Base-by-base conservation (phyloP, 768 basidiomycete species). In the Pleurotus tuoliensis region DNA sequence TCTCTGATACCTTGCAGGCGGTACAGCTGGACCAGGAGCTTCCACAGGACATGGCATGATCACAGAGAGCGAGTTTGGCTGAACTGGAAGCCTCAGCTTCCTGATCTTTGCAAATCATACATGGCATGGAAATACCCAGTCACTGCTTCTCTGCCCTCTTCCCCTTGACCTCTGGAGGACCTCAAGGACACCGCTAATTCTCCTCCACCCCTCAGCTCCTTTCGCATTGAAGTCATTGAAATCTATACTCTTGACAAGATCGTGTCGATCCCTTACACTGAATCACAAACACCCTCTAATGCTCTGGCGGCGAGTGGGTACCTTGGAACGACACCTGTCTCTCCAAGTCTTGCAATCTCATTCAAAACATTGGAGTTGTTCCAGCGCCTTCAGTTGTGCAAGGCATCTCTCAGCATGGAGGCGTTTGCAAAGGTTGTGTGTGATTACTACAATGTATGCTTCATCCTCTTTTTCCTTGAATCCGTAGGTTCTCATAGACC, bases 361-460 rank as follows among this genome's bases (percentile, higher is more conserved):
- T 24, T 68, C 11, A 59, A 58, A 38, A 64, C 63, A 5, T 61
- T 68, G n/a, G 64, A 68, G 50, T 49, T 67, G n/a, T 67, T 59
- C 47, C 55, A 54, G 25, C 37, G 54, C 9, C 57, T 66, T 15
- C 54, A 51, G 12, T 37, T 62, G 13, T 40, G 25, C 9, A 58
- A 63, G 40, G 55, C 61, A 0, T 66, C 60, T 3, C 59, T 69
- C 55, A 65, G 69, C 52, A 30, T 67, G 9, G 61, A 70, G 49
- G 61, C 58, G 0, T 68, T 66, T 54, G 56, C 61, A 13, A 63
- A 66, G 47, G 58, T 61, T 5, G 20, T 71, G 1, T 71, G 66
- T 56, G 60, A 67, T 56, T 46, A 59, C 9, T 64, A 69, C 15
- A 25, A 40, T 16, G 65, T 69, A 58, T 3, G 54, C 63, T 38